These are phyloP conservation scores for Cicer cuneatum DNA, from an alignment of 306 rosid genomes.

Conservation along the genomic window DNA sequence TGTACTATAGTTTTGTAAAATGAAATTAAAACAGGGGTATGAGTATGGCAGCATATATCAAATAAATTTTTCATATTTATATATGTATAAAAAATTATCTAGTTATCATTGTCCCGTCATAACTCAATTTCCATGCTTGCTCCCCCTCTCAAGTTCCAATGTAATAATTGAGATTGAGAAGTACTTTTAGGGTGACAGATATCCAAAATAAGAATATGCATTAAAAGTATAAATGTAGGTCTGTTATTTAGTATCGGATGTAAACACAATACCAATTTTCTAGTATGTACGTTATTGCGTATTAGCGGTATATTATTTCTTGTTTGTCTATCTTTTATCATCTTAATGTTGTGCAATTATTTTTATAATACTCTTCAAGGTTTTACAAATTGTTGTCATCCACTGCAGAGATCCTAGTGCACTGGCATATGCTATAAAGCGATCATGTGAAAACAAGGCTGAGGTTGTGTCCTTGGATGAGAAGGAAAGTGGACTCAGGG, in stretches of 20 bases:
- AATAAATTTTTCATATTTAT: background rate
- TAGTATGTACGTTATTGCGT: background rate
- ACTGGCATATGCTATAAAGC: conserved; percentile 88
- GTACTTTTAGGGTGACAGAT: conserved; percentile 1
- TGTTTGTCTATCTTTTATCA: conserved; percentile 28
- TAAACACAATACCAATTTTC: background rate
- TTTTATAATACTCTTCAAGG: conserved; percentile 12
- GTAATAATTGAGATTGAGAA: conserved; percentile 23
- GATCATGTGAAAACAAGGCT: conserved; percentile 95
- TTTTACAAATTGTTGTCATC: conserved; percentile 38
- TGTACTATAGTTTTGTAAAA: background rate
- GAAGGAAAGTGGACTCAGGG: conserved; percentile 96
- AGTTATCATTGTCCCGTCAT: background rate
- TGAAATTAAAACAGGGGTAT: background rate
- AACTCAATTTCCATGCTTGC: conserved; percentile 10
- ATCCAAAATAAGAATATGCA: background rate
- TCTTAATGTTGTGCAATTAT: conserved; percentile 23
- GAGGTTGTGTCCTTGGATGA: conserved; percentile 93
- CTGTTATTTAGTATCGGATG: background rate
- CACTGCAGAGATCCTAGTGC: conserved; percentile 79
- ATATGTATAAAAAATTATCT: background rate
- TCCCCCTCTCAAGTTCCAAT: conserved; percentile 5
- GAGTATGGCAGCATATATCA: background rate
- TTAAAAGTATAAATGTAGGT: background rate
- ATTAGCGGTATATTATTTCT: background rate